phyloP scores from a whole-genome alignment of 495 filamentous ascomycete species.

The Xylaria palmicola region DNA sequence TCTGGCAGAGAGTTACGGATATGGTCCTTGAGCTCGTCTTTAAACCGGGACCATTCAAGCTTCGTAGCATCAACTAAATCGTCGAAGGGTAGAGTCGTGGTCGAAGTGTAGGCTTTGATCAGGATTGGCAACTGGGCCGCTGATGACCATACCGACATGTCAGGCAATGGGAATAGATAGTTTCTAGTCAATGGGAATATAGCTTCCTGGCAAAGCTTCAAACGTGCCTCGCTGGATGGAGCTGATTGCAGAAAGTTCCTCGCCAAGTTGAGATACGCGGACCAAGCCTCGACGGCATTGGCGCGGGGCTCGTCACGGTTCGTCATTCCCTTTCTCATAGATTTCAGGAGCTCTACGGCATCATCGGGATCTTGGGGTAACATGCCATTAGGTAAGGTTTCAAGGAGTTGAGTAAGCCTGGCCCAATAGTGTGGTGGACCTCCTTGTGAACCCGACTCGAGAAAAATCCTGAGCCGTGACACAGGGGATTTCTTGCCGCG shows the following conservation, averaged over 20 bases:
- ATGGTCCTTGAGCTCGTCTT: conserved; percentile 54
- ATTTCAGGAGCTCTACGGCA: conserved; percentile 57
- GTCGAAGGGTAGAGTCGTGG: conserved; percentile 24
- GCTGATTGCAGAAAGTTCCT: conserved; percentile 44
- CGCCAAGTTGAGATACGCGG: conserved; percentile 62
- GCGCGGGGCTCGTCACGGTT: conserved; percentile 69
- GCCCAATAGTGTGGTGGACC: conserved; percentile 70
- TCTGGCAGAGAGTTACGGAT: conserved; percentile 73
- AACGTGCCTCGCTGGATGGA: conserved; percentile 24
- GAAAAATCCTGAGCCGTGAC: conserved; percentile 64
- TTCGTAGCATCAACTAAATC: conserved; percentile 42
- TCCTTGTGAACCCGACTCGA: conserved; percentile 81
- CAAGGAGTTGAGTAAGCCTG: conserved; percentile 59
- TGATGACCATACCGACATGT: conserved; percentile 34
- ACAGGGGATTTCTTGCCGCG: conserved; percentile 63
- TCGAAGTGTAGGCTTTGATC: conserved; percentile 36
- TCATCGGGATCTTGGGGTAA: conserved; percentile 36
- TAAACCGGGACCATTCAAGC: conserved; percentile 54
- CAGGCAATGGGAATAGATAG: conserved; percentile 38
- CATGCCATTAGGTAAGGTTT: conserved; percentile 54
- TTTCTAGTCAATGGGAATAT: conserved; percentile 41
- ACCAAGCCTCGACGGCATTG: conserved; percentile 68
- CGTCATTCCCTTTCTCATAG: conserved; percentile 65
- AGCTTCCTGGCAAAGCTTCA: conserved; percentile 44
- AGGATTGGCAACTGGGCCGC: conserved; percentile 31